phyloP scores from a whole-genome alignment of 2,329 filamentous ascomycete species.

The Cladophialophora immunda region DNA sequence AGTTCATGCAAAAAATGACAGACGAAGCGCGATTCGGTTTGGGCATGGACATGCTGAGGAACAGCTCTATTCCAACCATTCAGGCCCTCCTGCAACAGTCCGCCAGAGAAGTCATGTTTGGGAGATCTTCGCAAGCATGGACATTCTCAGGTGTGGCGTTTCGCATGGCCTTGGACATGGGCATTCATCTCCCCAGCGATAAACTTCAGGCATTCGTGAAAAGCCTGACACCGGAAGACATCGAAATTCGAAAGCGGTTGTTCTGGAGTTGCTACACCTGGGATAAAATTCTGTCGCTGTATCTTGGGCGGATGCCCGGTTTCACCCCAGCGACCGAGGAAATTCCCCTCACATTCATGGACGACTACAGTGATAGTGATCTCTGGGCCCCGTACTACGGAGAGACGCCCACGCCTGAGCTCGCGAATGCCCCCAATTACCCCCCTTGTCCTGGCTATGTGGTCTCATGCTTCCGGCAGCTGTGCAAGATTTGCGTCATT shows the following conservation, averaged over 20 bases:
- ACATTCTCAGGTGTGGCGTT: conserved; percentile 45
- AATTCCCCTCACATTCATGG: conserved; percentile 41
- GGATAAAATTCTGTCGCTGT: conserved; percentile 46
- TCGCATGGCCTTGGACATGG: conserved; percentile 45
- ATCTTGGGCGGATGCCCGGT: conserved; percentile 44
- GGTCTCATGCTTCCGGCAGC: conserved; percentile 43
- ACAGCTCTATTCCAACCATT: conserved; percentile 43
- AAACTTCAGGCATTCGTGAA: conserved; percentile 40
- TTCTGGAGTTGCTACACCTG: conserved; percentile 47
- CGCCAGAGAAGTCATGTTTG: conserved; percentile 43
- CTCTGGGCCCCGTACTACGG: conserved; percentile 45
- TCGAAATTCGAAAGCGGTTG: conserved; percentile 44
- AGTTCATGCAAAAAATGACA: conserved; percentile 37
- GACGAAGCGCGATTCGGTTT: conserved; percentile 42
- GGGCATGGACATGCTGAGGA: conserved; percentile 43
- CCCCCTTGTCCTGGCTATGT: conserved; percentile 42
- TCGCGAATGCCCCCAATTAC: conserved; percentile 32
- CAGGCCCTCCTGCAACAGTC: conserved; percentile 45
- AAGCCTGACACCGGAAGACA: conserved; percentile 42
- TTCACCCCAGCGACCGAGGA: conserved; percentile 39
- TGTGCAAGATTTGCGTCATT: conserved; percentile 55
- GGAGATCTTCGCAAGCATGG: conserved; percentile 43
- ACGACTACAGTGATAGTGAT: conserved; percentile 43
- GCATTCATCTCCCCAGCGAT: conserved; percentile 42
- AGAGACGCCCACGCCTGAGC: conserved; percentile 36